phyloP scores from a whole-genome alignment of 495 filamentous ascomycete genomes.

The Xylaria longipes region DNA sequence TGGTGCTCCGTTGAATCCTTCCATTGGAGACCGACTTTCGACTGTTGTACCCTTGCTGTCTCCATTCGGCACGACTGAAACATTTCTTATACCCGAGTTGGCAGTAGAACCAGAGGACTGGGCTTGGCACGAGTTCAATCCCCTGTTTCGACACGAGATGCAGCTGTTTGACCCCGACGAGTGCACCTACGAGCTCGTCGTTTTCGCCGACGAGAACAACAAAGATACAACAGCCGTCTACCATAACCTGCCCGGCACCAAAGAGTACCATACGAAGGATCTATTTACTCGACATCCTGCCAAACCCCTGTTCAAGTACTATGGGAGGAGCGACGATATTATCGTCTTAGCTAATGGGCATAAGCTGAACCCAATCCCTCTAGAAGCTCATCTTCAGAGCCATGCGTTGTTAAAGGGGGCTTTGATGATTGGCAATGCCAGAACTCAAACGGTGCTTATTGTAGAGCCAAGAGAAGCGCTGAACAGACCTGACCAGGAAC shows the following conservation, averaged over 20 bases:
- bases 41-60: background rate
- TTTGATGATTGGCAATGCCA: conserved; percentile 51
- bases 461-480: conserved; percentile 44
- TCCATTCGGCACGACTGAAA: conserved; percentile 27
- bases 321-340: conserved; percentile 59
- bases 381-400: conserved; percentile 48
- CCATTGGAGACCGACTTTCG: conserved; percentile 24
- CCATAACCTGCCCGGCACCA: conserved; percentile 47
- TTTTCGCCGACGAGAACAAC: conserved; percentile 29
- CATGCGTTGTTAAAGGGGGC: conserved; percentile 48
- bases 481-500: background rate
- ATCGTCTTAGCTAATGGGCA: conserved; percentile 63
- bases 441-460: conserved; percentile 53
- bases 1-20: conserved; percentile 26
- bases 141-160: conserved; percentile 28
- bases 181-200: conserved; percentile 34
- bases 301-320: conserved; percentile 41
- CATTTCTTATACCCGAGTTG: conserved; percentile 1
- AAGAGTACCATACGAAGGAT: conserved; percentile 57
- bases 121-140: conserved; percentile 32
- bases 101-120: conserved; percentile 25
- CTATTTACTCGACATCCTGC: conserved; percentile 55
- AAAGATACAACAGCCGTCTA: conserved; percentile 36
- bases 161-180: conserved; percentile 30
- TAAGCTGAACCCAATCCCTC: conserved; percentile 58